Percentiles rank a stretch among this genome's conserved stretches.
Conservation (phyloP, 495 filamentous ascomycete genomes). For the Tuber brumale region DNA sequence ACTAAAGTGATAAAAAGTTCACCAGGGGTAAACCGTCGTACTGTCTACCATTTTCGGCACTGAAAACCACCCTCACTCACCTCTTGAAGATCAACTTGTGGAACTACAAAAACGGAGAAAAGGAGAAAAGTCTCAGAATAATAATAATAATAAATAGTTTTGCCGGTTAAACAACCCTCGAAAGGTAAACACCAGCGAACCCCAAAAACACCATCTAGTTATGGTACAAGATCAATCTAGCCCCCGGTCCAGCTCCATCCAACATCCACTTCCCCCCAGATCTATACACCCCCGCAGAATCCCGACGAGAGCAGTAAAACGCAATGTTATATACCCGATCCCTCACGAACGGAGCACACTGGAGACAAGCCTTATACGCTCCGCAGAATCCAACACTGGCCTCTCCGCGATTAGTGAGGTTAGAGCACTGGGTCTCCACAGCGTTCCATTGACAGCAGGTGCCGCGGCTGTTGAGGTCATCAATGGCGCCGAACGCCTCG, state of each 20-base stretch:
- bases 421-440: not conserved
- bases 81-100: no score
- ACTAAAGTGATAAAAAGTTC: no score
- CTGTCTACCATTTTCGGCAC: no score
- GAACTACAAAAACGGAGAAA: no score
- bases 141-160: no score
- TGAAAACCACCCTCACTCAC: no score
- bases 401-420: not conserved
- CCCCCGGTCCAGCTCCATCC: not conserved
- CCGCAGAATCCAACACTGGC: not conserved
- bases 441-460: not conserved
- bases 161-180: no score
- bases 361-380: not conserved
- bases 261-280: slow-evolving; percentile 1
- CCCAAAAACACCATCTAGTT: not conserved
- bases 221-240: not conserved
- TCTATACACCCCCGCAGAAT: not conserved
- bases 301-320: not conserved
- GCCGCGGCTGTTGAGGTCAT: not conserved
- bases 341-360: not conserved
- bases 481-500: not conserved
- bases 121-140: no score
- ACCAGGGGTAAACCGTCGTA: no score
- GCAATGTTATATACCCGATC: not conserved
- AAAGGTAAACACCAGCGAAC: not conserved